phyloP scores from a whole-genome alignment of 1,139 yeast species.

The Magnusiomyces fungicola region DNA sequence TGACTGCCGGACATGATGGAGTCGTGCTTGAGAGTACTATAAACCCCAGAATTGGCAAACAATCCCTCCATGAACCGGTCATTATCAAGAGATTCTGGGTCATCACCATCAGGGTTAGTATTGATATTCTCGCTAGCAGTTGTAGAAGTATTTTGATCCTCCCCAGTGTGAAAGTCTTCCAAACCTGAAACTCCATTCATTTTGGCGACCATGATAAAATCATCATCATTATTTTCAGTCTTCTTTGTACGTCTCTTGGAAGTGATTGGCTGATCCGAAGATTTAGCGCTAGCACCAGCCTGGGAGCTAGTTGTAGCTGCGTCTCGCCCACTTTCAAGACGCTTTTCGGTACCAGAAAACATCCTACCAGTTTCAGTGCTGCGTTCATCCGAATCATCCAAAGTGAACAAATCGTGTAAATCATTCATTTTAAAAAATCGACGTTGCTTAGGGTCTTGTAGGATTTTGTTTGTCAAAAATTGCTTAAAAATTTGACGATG shows the following conservation, averaged over 20 bases:
- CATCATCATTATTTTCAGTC: constrained; percentile 36
- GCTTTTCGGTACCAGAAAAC: constrained; percentile 47
- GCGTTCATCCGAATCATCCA: constrained; percentile 67
- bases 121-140: constrained; percentile 19
- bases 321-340: constrained; percentile 14
- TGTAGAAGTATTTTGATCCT: constrained; percentile 21
- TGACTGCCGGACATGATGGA: constrained; percentile 54
- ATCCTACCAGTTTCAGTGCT: constrained; percentile 56
- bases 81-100: constrained; percentile 34
- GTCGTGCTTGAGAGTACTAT: constrained; percentile 73
- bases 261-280: constrained; percentile 24
- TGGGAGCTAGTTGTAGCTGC: constrained; percentile 17
- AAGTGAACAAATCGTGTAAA: constrained; percentile 76
- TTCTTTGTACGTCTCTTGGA: constrained; percentile 23
- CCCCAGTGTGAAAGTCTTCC: constrained; percentile 41
- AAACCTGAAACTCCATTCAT: constrained; percentile 51
- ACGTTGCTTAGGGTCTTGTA: constrained; percentile 92
- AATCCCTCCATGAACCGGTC: constrained; percentile 66
- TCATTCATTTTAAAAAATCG: constrained; percentile 90
- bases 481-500: constrained; percentile 97
- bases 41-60: constrained; percentile 65
- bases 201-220: constrained; percentile 45
- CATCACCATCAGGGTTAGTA: too few species aligned
- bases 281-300: too few species aligned
- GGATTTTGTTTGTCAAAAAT: constrained; percentile 81